Percentiles rank a stretch among this genome's conserved stretches.
Conservation (phyloP, 139 green algal genomes). For the Micractinium sp. region DNA sequence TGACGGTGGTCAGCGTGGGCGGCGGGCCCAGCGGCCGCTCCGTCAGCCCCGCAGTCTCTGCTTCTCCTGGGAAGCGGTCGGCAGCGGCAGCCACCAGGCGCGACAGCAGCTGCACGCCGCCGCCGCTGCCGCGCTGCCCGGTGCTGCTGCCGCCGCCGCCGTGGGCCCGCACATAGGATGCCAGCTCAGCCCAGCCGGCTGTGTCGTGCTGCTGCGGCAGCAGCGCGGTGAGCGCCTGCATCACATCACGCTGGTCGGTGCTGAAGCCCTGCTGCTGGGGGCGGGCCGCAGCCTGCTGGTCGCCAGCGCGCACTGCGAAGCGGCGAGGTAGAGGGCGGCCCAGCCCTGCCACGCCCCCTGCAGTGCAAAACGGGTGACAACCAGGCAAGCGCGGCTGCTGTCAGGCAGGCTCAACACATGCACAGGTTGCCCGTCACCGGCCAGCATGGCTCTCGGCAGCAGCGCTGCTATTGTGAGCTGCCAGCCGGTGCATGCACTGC, state of each 20-base stretch:
- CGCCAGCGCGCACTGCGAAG: not conserved
- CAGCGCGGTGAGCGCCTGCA: constrained; percentile 8
- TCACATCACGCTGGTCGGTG: not conserved
- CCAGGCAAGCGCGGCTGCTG: not conserved
- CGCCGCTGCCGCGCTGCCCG: not conserved
- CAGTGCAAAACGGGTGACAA: not conserved
- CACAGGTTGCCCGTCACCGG: not conserved
- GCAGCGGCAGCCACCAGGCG: constrained; percentile 18
- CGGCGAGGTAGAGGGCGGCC: not conserved
- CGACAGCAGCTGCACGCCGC: constrained; percentile 26
- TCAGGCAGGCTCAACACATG: no score
- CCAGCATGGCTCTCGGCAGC: no score
- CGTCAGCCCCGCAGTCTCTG: constrained; percentile 5
- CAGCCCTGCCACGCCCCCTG: not conserved
- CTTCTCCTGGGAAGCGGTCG: constrained; percentile 4
- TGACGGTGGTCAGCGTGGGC: not conserved
- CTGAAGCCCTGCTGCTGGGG: not conserved
- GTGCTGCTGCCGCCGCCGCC: not conserved
- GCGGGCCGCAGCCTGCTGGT: not conserved
- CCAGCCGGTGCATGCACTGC: no score
- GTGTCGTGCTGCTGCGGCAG: constrained; percentile 7
- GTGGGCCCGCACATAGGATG: not conserved
- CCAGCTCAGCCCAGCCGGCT: constrained; percentile 17
- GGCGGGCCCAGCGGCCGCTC: constrained; percentile 19
- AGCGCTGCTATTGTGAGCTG: not conserved